Evolutionary conservation across 2,329 filamentous ascomycete species (phyloP).

Genomic region (Lizonia empirigonia): DNA sequence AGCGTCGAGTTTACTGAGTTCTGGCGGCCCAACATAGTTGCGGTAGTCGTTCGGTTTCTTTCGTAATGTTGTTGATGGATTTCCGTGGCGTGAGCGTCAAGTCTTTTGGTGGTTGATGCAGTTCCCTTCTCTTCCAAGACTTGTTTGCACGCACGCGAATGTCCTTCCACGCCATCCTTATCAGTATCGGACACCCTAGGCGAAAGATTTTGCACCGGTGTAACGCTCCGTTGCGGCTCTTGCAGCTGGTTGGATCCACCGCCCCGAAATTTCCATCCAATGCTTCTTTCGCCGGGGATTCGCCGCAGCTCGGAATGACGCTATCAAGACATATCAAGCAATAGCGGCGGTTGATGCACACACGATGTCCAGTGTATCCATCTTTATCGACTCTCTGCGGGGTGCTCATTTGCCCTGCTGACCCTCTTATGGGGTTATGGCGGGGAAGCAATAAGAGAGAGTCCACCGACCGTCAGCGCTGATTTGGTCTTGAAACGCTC

Average conservation of each 20-base stretch:
- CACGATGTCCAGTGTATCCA: conserved; percentile 18
- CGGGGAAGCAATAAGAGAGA: conserved; percentile 14
- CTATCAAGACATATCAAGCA: conserved; percentile 18
- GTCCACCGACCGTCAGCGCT: conserved; percentile 1
- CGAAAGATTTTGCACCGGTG: conserved; percentile 34
- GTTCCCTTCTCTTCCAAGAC: conserved; percentile 7
- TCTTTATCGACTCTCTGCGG: conserved; percentile 12
- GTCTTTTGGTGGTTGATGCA: neutral
- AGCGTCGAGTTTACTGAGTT: conserved; percentile 16
- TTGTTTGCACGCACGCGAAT: conserved; percentile 1
- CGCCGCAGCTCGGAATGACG: conserved; percentile 17
- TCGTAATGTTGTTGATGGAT: neutral
- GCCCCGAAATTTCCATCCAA: conserved; percentile 28
- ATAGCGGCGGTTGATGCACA: conserved; percentile 29
- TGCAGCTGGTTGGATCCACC: conserved; percentile 28
- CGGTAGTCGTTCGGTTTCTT: conserved; percentile 7
- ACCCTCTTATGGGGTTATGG: conserved; percentile 15
- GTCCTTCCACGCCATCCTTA: conserved; percentile 15
- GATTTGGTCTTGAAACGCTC: neutral
- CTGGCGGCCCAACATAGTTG: conserved; percentile 21
- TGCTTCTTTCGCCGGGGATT: conserved; percentile 25
- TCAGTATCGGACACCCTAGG: conserved; percentile 33
- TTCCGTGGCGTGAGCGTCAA: conserved; percentile 17
- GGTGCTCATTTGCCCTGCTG: conserved; percentile 18
- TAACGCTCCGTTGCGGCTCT: conserved; percentile 32